phyloP scores from a whole-genome alignment of 345 rosid genomes.

The Salix exigua region DNA sequence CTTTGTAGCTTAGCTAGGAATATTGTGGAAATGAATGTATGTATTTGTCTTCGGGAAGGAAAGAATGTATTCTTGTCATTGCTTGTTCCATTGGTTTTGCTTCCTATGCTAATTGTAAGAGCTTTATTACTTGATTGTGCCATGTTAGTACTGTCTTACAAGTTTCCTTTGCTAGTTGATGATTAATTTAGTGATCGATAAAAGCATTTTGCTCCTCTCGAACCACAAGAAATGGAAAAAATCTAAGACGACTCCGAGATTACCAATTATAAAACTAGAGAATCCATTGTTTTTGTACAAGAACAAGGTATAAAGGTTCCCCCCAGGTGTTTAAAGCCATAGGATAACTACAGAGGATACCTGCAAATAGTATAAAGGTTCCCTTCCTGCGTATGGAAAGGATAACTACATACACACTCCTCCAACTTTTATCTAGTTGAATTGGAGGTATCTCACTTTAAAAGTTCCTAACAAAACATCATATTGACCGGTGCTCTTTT shows the following conservation, averaged over 20 bases:
- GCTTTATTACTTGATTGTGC: not conserved
- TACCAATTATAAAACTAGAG: not conserved
- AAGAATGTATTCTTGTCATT: conserved; percentile 4
- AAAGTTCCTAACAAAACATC: not conserved
- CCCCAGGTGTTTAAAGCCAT: not conserved
- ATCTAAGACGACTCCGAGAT: not conserved
- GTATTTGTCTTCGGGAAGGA: conserved; percentile 15
- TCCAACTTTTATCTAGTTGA: not conserved
- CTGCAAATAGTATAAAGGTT: not conserved
- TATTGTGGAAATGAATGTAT: not conserved
- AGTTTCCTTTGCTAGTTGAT: not conserved
- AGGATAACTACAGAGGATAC: not conserved
- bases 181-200: too few species aligned
- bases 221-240: too few species aligned
- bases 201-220: not conserved
- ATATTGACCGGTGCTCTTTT: not conserved
- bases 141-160: not conserved
- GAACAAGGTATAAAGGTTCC: conserved; percentile 12
- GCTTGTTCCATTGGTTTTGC: not conserved
- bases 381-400: not conserved
- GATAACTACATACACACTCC: not conserved
- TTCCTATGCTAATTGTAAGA: not conserved
- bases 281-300: not conserved
- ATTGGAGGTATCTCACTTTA: not conserved
- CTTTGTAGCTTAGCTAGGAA: not conserved